phyloP scores from a whole-genome alignment of 768 basidiomycete species.

The Sporobolomyces pararoseus region DNA sequence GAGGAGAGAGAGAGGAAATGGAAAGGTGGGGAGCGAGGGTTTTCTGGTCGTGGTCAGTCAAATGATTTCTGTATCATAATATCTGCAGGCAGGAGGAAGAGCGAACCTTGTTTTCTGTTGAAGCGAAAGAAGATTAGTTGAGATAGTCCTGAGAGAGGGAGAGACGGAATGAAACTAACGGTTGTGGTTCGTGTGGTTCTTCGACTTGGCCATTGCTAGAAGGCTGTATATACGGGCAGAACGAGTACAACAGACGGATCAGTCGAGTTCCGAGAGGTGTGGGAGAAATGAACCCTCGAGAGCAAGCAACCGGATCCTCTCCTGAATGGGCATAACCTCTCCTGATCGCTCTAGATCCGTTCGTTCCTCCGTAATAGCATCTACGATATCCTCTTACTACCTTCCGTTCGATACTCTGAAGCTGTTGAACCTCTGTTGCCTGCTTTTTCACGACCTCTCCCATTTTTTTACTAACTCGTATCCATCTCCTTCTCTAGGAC shows the following conservation, averaged over 20 bases:
- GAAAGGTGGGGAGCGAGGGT: neutral
- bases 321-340: too few relatives aligned
- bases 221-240: conserved; percentile 3
- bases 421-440: neutral
- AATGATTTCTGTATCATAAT: neutral
- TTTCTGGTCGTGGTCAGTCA: neutral
- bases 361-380: neutral
- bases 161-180: conserved; percentile 7
- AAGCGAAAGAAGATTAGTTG: neutral
- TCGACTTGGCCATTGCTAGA: conserved; percentile 84
- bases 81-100: neutral
- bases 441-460: neutral
- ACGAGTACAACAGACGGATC: neutral
- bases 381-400: neutral
- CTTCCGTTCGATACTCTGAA: neutral
- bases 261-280: too few relatives aligned
- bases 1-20: neutral
- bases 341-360: neutral
- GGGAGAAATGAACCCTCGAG: too few relatives aligned
- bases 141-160: neutral
- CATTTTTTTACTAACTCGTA: neutral
- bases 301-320: too few relatives aligned
- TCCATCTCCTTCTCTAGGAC: neutral
- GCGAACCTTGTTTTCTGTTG: conserved; percentile 20
- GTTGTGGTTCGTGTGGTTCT: conserved; percentile 58